These are phyloP conservation scores for Verticillium albo-atrum DNA, from an alignment of 2,329 filamentous ascomycete species.

Conservation along the genomic window DNA sequence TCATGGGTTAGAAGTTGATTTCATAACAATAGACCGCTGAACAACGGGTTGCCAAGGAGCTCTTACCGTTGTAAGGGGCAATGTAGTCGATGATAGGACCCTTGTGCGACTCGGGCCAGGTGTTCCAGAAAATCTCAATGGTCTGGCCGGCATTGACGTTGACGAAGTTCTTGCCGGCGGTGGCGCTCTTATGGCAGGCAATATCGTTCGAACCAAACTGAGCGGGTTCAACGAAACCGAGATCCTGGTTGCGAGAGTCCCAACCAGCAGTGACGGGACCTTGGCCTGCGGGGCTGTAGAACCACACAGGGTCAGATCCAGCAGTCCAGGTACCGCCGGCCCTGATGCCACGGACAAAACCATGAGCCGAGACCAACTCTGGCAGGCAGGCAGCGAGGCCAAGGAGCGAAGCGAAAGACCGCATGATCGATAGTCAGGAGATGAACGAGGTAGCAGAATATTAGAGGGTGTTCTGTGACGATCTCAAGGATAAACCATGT, in stretches of 20 bases:
- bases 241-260: conserved; percentile 14
- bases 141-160: conserved; percentile 17
- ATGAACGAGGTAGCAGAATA: background rate
- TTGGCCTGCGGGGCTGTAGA: conserved; percentile 14
- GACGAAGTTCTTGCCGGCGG: conserved; percentile 22
- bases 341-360: conserved; percentile 24
- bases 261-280: conserved; percentile 7
- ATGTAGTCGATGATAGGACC: conserved; percentile 35
- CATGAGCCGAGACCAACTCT: conserved; percentile 19
- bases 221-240: conserved; percentile 34
- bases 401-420: background rate
- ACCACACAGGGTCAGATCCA: conserved; percentile 35
- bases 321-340: conserved; percentile 25
- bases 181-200: conserved; percentile 31
- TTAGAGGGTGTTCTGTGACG: background rate
- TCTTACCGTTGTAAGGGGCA: conserved; percentile 34
- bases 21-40: no score
- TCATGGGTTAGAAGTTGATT: background rate
- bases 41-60: no score
- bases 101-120: conserved; percentile 23
- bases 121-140: conserved; percentile 19
- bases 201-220: conserved; percentile 28
- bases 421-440: background rate
- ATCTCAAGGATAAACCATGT: background rate
- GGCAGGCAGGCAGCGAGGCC: conserved; percentile 2